phyloP scores from a whole-genome alignment of 805 yeast species.

The Pichia pseudocactophila region DNA sequence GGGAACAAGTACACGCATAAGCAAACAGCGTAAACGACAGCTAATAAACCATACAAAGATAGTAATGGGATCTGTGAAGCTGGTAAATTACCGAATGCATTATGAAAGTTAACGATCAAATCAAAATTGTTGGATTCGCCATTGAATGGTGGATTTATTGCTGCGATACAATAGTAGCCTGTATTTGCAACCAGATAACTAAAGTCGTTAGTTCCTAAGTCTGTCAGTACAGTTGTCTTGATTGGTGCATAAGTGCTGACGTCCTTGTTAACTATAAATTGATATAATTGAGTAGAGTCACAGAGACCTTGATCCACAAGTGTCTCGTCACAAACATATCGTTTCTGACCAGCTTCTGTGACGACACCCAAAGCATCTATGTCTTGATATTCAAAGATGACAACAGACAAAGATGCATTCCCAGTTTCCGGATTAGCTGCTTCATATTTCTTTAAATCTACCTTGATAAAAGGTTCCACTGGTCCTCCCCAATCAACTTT shows the following conservation, averaged over 20 bases:
- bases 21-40: slow-evolving; percentile 74
- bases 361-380: slow-evolving; percentile 54
- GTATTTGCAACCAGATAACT: slow-evolving; percentile 62
- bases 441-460: slow-evolving; percentile 30
- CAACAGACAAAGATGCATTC: slow-evolving; percentile 47
- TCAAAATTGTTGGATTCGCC: slow-evolving; percentile 34
- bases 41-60: slow-evolving; percentile 78
- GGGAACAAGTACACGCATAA: slow-evolving; percentile 79
- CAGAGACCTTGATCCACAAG: slow-evolving; percentile 57
- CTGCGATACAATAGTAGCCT: slow-evolving; percentile 88
- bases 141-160: slow-evolving; percentile 38
- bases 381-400: slow-evolving; percentile 81
- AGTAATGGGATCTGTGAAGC: slow-evolving; percentile 89
- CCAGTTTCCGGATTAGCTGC: slow-evolving; percentile 29
- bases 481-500: slow-evolving; percentile 83
- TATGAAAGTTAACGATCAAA: slow-evolving; percentile 75
- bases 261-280: slow-evolving; percentile 47
- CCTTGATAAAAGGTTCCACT: slow-evolving; percentile 50
- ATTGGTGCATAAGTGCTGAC: slow-evolving; percentile 40
- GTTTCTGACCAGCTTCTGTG: slow-evolving; percentile 32
- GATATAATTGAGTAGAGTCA: slow-evolving; percentile 42
- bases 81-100: slow-evolving; percentile 82
- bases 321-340: slow-evolving; percentile 67
- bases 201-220: slow-evolving; percentile 51
- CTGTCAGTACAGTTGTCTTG: slow-evolving; percentile 44